phyloP scores from a whole-genome alignment of 2,329 filamentous ascomycete genomes.

The Botrytis pseudocinerea region DNA sequence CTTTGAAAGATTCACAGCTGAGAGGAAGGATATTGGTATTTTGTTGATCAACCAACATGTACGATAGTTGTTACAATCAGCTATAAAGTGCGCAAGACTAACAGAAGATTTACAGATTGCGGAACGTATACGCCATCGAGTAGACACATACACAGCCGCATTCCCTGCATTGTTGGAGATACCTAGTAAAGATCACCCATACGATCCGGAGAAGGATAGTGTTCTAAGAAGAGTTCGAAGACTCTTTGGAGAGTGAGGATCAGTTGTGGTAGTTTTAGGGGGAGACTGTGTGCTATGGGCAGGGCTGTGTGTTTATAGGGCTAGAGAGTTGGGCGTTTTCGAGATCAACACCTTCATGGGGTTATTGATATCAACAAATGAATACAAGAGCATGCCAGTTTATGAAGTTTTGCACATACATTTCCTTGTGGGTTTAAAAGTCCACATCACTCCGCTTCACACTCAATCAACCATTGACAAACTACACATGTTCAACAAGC shows the following conservation, averaged over 20 bases:
- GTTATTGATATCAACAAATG: constrained; percentile 24
- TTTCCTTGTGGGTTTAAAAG: not conserved
- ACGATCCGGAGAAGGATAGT: constrained; percentile 98
- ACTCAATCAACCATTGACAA: not conserved
- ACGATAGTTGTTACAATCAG: constrained; percentile 37
- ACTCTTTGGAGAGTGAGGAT: constrained; percentile 66
- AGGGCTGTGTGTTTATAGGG: constrained; percentile 22
- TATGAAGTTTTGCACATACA: not conserved
- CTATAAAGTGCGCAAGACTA: not conserved
- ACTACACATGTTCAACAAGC: not conserved
- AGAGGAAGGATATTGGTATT: constrained; percentile 96
- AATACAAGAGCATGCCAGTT: constrained; percentile 27
- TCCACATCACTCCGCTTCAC: not conserved
- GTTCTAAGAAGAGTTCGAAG: constrained; percentile 84
- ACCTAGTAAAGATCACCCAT: constrained; percentile 97
- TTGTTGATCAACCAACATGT: constrained; percentile 98
- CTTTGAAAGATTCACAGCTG: constrained; percentile 83
- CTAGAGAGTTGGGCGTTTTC: constrained; percentile 23
- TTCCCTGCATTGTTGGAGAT: constrained; percentile 98
- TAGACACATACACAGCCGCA: constrained; percentile 89
- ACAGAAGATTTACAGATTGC: constrained; percentile 64
- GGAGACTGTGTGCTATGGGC: constrained; percentile 8
- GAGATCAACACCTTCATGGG: constrained; percentile 17
- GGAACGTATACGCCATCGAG: constrained; percentile 85
- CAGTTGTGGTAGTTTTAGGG: constrained; percentile 13